Percentiles rank a stretch among this genome's conserved stretches.
Conservation (phyloP, 306 rosid genomes). For the Rosa chinensis region DNA sequence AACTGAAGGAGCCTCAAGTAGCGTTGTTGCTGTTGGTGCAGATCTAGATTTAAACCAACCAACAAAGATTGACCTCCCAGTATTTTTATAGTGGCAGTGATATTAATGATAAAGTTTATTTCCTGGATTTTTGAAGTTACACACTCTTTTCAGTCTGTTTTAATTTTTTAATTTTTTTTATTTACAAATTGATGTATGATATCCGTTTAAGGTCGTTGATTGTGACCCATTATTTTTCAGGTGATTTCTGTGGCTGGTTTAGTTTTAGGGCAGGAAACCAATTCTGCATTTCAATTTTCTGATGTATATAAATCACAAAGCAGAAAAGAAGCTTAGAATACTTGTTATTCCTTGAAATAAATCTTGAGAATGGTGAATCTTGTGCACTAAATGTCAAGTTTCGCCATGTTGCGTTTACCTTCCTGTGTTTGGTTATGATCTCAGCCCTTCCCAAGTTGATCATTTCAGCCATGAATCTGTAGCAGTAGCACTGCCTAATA, state of each 20-base stretch:
- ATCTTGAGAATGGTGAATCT: neutral
- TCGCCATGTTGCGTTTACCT: neutral
- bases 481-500: neutral
- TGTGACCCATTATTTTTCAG: neutral
- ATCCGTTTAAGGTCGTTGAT: neutral
- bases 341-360: neutral
- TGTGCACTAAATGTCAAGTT: neutral
- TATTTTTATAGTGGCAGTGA: constrained; percentile 47
- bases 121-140: neutral
- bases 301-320: constrained; percentile 4
- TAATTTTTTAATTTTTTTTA: neutral
- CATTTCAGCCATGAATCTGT: neutral
- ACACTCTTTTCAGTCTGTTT: neutral
- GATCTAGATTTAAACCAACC: constrained; percentile 30
- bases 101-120: neutral
- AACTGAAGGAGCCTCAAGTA: constrained; percentile 59
- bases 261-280: neutral
- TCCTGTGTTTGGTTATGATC: neutral
- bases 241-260: neutral
- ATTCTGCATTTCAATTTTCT: neutral
- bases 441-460: constrained; percentile 20
- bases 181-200: neutral
- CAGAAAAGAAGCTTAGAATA: neutral
- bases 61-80: constrained; percentile 62
- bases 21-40: constrained; percentile 38